Conservation (phyloP, 2,329 filamentous ascomycete species). For the Trichoderma sp. region DNA sequence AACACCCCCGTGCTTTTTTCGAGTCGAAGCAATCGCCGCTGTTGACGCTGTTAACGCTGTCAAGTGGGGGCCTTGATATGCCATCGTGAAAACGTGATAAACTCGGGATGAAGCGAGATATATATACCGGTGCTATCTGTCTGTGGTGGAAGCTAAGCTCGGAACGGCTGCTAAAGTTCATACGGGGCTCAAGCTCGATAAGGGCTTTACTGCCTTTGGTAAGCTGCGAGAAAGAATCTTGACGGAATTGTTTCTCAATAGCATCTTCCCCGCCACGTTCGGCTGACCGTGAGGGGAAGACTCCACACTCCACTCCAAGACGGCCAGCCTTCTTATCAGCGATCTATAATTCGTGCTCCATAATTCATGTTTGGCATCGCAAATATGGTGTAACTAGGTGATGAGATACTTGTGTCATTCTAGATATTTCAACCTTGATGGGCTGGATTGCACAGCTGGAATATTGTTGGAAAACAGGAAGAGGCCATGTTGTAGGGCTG, state of each 20-base stretch:
- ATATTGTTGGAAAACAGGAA: no score
- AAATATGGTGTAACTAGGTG: neutral
- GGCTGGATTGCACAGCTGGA: neutral
- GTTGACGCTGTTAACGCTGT: no score
- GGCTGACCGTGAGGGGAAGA: slow-evolving; percentile 5
- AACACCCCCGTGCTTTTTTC: neutral
- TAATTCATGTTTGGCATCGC: neutral
- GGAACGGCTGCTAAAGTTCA: slow-evolving; percentile 12
- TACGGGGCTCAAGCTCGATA: neutral
- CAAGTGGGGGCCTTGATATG: neutral
- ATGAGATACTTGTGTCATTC: neutral
- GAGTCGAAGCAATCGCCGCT: neutral
- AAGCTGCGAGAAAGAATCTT: neutral
- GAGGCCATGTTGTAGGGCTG: neutral
- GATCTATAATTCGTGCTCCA: neutral
- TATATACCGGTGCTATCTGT: neutral
- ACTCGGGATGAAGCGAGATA: neutral
- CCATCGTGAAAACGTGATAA: neutral
- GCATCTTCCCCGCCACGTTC: slow-evolving; percentile 4
- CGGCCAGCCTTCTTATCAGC: neutral
- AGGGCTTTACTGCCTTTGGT: neutral
- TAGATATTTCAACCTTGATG: neutral
- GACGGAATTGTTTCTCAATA: neutral
- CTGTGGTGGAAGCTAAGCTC: neutral
- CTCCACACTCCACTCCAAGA: neutral